A percentile compares a stretch with the other conserved stretches of the same genome.
Evolutionary conservation across 2,329 filamentous ascomycete species (phyloP).

Genomic region (Aspergillus calidoustus): DNA sequence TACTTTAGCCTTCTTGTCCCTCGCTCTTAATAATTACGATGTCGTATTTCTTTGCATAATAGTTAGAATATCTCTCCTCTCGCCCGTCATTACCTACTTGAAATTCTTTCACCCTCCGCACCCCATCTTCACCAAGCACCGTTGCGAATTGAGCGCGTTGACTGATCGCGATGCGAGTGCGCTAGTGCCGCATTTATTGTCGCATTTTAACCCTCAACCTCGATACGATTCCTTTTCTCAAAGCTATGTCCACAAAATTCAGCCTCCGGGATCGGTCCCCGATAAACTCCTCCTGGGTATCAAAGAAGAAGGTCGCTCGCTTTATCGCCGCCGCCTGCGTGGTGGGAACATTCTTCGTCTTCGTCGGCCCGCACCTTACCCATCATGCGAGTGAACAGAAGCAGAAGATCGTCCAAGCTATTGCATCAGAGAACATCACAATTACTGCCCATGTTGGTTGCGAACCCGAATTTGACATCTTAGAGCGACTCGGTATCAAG

Average conservation of each 20-base stretch:
- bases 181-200: constrained; percentile 20
- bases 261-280: constrained; percentile 28
- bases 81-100: background rate
- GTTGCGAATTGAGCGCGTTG: background rate
- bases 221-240: background rate
- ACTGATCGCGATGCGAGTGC: constrained; percentile 26
- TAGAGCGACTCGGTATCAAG: constrained; percentile 30
- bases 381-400: constrained; percentile 4
- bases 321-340: constrained; percentile 33
- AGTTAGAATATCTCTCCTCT: background rate
- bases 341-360: constrained; percentile 29
- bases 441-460: constrained; percentile 34
- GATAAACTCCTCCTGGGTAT: constrained; percentile 35
- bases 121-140: background rate
- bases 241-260: constrained; percentile 31
- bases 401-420: constrained; percentile 20
- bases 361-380: constrained; percentile 34
- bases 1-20: background rate
- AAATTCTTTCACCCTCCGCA: background rate
- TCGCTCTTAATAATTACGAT: background rate
- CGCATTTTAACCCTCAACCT: constrained; percentile 11
- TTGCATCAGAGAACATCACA: constrained; percentile 33
- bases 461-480: constrained; percentile 31
- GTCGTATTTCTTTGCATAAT: background rate
- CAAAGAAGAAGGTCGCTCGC: constrained; percentile 39